phyloP scores from a whole-genome alignment of 2,329 filamentous ascomycete genomes.

The Sporothrix schenckii region DNA sequence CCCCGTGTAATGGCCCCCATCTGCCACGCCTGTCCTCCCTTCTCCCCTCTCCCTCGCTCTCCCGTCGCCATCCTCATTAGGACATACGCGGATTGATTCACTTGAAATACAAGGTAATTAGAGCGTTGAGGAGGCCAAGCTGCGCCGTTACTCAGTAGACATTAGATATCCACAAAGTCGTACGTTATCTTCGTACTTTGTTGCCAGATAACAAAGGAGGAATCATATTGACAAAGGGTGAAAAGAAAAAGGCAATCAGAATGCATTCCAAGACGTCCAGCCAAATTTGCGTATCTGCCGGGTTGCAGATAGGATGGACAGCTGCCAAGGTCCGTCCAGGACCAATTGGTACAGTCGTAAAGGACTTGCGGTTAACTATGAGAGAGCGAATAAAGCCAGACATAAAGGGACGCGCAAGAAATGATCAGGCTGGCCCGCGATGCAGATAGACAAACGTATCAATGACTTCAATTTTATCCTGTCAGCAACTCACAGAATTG shows the following conservation, averaged over 20 bases:
- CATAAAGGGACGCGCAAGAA: too few species aligned
- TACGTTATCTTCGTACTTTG: too few species aligned
- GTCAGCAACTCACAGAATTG: too few species aligned
- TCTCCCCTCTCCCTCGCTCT: neutral
- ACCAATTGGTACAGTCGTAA: neutral
- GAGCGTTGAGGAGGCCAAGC: neutral
- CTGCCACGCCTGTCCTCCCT: slow-evolving; percentile 12
- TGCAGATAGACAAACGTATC: too few species aligned
- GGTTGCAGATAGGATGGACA: slow-evolving; percentile 11
- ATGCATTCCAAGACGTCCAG: neutral
- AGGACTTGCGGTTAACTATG: neutral
- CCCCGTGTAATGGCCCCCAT: neutral
- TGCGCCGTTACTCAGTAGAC: too few species aligned
- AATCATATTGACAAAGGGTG: neutral
- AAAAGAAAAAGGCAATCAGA: neutral
- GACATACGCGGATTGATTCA: slow-evolving; percentile 9
- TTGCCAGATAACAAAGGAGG: neutral
- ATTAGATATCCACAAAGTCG: too few species aligned
- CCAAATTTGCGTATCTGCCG: neutral
- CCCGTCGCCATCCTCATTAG: neutral
- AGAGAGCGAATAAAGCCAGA: too few species aligned
- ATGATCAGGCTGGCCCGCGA: too few species aligned
- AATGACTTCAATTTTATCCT: too few species aligned
- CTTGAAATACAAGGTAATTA: slow-evolving; percentile 24
- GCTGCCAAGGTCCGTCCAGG: slow-evolving; percentile 3